Conservation (phyloP, 139 green algal species). For the Pleodorina starrii region DNA sequence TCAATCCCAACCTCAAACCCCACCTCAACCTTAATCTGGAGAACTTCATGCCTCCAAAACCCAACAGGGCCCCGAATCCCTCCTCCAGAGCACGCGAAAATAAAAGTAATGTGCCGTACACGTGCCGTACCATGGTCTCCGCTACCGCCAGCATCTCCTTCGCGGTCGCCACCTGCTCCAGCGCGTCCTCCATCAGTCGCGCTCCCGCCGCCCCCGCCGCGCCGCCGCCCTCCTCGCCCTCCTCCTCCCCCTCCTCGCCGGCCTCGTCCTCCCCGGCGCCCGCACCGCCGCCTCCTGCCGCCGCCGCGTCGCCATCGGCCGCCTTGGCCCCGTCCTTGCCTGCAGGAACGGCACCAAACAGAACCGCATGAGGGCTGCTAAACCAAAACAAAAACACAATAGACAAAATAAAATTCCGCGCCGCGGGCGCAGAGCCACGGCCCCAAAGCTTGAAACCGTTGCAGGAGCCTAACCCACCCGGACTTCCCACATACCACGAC, state of each 20-base stretch:
- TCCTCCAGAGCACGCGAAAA: not conserved
- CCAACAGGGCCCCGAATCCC: no score
- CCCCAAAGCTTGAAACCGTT: no score
- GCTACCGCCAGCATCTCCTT: slow-evolving; percentile 39
- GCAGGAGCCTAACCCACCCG: no score
- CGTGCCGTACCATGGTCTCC: slow-evolving; percentile 47
- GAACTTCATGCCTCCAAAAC: no score
- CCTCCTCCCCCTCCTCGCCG: not conserved
- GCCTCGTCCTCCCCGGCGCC: not conserved
- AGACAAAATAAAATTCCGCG: no score
- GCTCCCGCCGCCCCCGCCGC: not conserved
- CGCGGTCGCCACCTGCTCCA: slow-evolving; percentile 56
- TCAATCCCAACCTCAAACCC: no score
- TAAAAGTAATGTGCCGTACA: not conserved
- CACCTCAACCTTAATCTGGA: no score
- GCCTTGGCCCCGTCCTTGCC: slow-evolving; percentile 7
- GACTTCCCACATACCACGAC: no score
- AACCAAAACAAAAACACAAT: no score
- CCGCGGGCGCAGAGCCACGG: no score
- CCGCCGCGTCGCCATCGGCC: not conserved
- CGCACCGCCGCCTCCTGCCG: not conserved
- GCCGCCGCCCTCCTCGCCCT: slow-evolving; percentile 18
- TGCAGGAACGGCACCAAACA: no score
- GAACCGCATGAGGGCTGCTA: no score
- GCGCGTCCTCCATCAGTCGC: slow-evolving; percentile 57